These are phyloP conservation scores for Solanum infundibuliforme DNA, from an alignment of 257 asterid genomes.

Conservation along the genomic window DNA sequence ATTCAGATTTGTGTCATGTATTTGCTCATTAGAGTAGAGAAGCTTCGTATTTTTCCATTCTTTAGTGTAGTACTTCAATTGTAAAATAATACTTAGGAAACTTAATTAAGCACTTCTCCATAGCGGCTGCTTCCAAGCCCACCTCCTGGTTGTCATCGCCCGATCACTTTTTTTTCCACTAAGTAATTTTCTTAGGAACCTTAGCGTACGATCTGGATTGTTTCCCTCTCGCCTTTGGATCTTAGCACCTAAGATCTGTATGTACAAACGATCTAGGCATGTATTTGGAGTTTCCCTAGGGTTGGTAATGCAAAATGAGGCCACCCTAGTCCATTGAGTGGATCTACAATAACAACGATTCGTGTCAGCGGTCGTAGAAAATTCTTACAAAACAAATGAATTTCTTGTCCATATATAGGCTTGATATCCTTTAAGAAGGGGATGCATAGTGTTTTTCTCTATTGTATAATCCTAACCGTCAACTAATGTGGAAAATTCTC, in stretches of 20 bases:
- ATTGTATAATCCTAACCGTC: background rate
- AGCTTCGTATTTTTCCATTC: background rate
- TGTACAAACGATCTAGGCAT: background rate
- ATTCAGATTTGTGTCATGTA: background rate
- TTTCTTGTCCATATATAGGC: background rate
- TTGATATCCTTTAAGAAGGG: background rate
- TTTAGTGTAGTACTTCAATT: background rate
- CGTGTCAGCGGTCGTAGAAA: too few relatives aligned
- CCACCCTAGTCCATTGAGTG: background rate
- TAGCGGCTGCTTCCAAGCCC: background rate
- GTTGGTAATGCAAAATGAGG: background rate
- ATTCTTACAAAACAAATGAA: background rate
- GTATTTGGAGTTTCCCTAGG: background rate
- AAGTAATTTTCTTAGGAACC: background rate
- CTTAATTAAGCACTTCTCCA: background rate
- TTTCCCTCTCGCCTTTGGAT: background rate
- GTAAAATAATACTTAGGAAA: background rate
- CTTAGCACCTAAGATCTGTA: background rate
- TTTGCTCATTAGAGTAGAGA: background rate
- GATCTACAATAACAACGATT: too few relatives aligned
- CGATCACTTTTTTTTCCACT: background rate
- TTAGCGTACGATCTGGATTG: background rate
- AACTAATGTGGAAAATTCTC: background rate
- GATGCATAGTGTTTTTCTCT: background rate
- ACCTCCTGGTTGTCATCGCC: background rate